phyloP scores from a whole-genome alignment of 2,329 filamentous ascomycete genomes.

The Fusarium sacchari region DNA sequence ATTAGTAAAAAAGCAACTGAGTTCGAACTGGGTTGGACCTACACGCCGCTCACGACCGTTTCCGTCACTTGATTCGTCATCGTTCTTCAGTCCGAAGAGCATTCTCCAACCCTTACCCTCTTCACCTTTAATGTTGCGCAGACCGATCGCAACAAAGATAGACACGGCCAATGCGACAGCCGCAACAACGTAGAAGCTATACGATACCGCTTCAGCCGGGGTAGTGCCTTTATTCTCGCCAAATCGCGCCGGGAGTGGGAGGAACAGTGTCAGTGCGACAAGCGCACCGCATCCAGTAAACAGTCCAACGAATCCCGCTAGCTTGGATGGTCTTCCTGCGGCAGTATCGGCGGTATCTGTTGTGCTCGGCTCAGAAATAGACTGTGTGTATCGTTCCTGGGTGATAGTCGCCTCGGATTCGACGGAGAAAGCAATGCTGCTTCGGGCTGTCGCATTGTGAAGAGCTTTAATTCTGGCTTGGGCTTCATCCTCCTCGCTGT shows the following conservation, averaged over 20 bases:
- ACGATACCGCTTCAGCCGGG: conserved; percentile 77
- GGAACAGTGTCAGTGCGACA: conserved; percentile 81
- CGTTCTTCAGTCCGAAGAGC: conserved; percentile 58
- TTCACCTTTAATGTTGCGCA: conserved; percentile 76
- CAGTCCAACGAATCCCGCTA: conserved; percentile 90
- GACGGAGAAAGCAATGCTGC: conserved; percentile 73
- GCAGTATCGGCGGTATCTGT: conserved; percentile 38
- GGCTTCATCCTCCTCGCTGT: conserved; percentile 40
- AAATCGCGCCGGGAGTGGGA: conserved; percentile 87
- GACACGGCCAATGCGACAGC: conserved; percentile 76
- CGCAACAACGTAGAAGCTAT: conserved; percentile 90
- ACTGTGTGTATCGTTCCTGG: conserved; percentile 65
- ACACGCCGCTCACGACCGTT: conserved; percentile 42
- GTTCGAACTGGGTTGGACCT: conserved; percentile 11
- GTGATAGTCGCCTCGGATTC: conserved; percentile 82
- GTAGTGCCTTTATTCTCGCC: conserved; percentile 75
- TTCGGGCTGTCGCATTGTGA: conserved; percentile 54
- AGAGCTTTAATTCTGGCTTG: conserved; percentile 48
- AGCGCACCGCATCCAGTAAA: conserved; percentile 94
- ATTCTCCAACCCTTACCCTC: conserved; percentile 77
- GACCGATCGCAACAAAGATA: conserved; percentile 79
- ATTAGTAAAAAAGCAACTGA: conserved; percentile 14
- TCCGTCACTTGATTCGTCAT: conserved; percentile 30
- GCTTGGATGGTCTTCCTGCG: conserved; percentile 62
- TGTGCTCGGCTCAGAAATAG: conserved; percentile 44